Evolutionary conservation across 2,329 filamentous ascomycete species (phyloP).

Genomic region (Aspergillus japonicus): DNA sequence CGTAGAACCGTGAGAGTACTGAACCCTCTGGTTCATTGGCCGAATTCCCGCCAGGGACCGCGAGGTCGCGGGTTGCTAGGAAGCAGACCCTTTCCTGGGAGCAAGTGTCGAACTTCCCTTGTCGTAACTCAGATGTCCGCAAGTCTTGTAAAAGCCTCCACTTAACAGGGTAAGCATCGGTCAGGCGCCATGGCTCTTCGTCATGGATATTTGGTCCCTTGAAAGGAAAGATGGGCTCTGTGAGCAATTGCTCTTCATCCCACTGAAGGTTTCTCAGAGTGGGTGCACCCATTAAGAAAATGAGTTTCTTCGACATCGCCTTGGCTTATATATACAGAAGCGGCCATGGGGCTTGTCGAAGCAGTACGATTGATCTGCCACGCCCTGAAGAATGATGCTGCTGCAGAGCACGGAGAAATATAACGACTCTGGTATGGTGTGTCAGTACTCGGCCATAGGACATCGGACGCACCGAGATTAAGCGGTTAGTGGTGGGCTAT

Average conservation of each 20-base stretch:
- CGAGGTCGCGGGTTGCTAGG: constrained; percentile 32
- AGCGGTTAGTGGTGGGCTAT: not conserved
- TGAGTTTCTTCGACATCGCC: constrained; percentile 34
- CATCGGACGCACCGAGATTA: not conserved
- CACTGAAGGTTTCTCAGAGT: constrained; percentile 54
- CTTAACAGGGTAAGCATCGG: constrained; percentile 21
- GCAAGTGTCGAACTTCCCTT: constrained; percentile 4
- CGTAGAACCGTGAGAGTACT: constrained; percentile 65
- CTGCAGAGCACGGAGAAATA: not conserved
- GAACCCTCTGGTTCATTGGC: constrained; percentile 29
- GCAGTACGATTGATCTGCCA: not conserved
- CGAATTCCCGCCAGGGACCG: constrained; percentile 12
- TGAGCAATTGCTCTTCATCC: constrained; percentile 52
- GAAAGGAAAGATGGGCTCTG: constrained; percentile 44
- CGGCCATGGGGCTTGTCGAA: constrained; percentile 6
- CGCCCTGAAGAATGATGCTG: not conserved
- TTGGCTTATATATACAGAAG: not conserved
- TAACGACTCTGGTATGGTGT: not conserved
- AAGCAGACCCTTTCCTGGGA: constrained; percentile 24
- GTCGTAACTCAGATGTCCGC: not conserved
- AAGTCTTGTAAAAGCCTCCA: constrained; percentile 31
- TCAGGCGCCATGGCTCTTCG: constrained; percentile 7
- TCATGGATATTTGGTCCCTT: constrained; percentile 11
- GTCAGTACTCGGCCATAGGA: not conserved
- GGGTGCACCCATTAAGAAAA: constrained; percentile 64